A percentile compares a stretch with the other conserved stretches of the same genome.
Evolutionary conservation across 768 basidiomycete genomes (phyloP).

Genomic region (Brasilioporus rufonigricans): DNA sequence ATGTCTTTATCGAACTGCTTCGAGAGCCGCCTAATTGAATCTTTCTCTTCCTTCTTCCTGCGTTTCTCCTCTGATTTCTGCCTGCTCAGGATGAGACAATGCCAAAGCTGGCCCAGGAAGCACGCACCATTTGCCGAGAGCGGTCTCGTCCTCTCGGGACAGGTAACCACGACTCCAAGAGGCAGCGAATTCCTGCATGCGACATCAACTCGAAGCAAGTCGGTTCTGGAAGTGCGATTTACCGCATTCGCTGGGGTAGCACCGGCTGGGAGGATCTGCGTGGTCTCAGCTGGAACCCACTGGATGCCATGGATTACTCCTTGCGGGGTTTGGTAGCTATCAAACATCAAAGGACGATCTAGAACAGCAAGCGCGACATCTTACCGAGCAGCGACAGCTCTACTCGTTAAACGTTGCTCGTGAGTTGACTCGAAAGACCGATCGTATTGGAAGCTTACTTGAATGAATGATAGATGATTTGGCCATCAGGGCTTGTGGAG

Average conservation of each 20-base stretch:
- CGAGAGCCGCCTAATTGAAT: slow-evolving; percentile 37
- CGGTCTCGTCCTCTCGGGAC: slow-evolving; percentile 38
- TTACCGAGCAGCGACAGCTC: slow-evolving; percentile 75
- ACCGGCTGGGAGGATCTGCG: slow-evolving; percentile 55
- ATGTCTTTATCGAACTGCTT: slow-evolving; percentile 41
- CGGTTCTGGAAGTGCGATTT: slow-evolving; percentile 19
- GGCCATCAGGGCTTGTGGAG: slow-evolving; percentile 58
- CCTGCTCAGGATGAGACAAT: slow-evolving; percentile 36
- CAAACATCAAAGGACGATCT: slow-evolving; percentile 9
- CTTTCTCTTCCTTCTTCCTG: slow-evolving; percentile 52
- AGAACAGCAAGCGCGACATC: slow-evolving; percentile 11
- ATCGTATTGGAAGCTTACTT: slow-evolving; percentile 44
- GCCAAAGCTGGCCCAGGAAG: background rate
- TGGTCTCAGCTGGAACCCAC: slow-evolving; percentile 68
- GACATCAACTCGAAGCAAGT: slow-evolving; percentile 2
- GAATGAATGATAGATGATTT: slow-evolving; percentile 67
- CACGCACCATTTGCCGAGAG: slow-evolving; percentile 47
- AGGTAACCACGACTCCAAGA: slow-evolving; percentile 50
- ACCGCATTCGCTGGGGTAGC: slow-evolving; percentile 60
- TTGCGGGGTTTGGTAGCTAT: slow-evolving; percentile 68
- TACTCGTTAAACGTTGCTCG: slow-evolving; percentile 30
- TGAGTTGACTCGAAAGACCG: slow-evolving; percentile 10
- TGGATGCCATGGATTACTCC: slow-evolving; percentile 66
- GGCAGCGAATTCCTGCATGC: slow-evolving; percentile 53
- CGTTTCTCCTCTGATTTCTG: slow-evolving; percentile 47